phyloP scores from a whole-genome alignment of 2,329 filamentous ascomycete genomes.

The Trichoderma sp. region DNA sequence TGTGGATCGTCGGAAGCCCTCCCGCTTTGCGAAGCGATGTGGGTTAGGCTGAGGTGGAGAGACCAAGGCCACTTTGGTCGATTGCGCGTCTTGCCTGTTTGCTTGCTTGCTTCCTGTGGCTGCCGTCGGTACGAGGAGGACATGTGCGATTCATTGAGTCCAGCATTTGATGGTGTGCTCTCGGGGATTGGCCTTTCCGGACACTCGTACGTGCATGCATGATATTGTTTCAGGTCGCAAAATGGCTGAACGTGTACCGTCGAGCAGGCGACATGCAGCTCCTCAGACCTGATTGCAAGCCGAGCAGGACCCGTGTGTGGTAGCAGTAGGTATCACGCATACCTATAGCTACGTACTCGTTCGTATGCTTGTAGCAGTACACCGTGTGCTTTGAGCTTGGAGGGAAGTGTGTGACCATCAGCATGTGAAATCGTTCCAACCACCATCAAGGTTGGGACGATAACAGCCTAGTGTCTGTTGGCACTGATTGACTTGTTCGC shows the following conservation, averaged over 20 bases:
- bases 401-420: not conserved
- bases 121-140: not conserved
- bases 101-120: not conserved
- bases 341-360: not conserved
- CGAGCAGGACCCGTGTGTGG: not conserved
- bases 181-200: not conserved
- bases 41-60: conserved; percentile 8
- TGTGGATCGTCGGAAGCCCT: conserved; percentile 24
- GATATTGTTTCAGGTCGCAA: conserved; percentile 6
- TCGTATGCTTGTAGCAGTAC: not conserved
- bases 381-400: not conserved
- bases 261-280: not conserved
- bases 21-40: conserved; percentile 15
- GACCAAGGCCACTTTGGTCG: not conserved
- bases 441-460: not conserved
- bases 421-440: conserved; percentile 1
- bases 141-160: not conserved
- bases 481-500: not conserved
- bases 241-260: not conserved
- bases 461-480: not conserved
- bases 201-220: conserved; percentile 16
- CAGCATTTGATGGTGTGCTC: not conserved
- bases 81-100: not conserved
- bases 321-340: not conserved
- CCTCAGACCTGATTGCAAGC: not conserved